These are phyloP conservation scores for Cornus florida DNA, from an alignment of 148 eudicot genomes.

Conservation along the genomic window DNA sequence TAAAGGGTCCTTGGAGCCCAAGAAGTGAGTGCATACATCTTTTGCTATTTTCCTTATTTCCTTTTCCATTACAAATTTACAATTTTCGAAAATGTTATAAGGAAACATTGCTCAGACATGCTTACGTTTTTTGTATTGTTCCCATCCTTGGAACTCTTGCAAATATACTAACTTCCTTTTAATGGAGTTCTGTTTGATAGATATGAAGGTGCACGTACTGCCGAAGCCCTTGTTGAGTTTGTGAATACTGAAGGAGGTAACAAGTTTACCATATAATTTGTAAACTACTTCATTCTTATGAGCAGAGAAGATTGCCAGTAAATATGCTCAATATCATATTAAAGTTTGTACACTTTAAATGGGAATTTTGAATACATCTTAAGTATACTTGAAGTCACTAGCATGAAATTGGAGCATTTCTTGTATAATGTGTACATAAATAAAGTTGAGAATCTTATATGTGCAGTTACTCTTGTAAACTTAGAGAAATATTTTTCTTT, in stretches of 20 bases:
- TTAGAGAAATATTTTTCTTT: too few species aligned
- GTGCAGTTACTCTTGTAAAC: too few species aligned
- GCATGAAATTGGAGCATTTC: too few species aligned
- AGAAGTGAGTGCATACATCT: conserved; percentile 54
- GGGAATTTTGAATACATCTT: too few species aligned
- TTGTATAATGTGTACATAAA: too few species aligned
- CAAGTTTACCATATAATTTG: neutral
- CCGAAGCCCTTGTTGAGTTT: conserved; percentile 86
- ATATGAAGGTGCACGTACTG: conserved; percentile 91
- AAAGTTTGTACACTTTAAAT: too few species aligned
- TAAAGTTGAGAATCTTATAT: too few species aligned
- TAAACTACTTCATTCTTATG: neutral
- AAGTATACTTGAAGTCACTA: too few species aligned
- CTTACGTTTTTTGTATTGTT: neutral
- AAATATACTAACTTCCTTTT: neutral
- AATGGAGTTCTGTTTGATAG: conserved; percentile 28
- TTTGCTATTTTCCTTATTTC: neutral
- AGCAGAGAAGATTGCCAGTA: neutral
- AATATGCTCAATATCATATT: too few species aligned
- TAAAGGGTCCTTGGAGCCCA: conserved; percentile 93
- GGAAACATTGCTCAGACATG: neutral
- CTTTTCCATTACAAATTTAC: neutral
- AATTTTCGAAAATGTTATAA: neutral
- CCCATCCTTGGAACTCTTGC: neutral
- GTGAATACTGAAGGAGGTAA: conserved; percentile 88